A percentile compares a stretch with the other conserved stretches of the same genome.
These are phyloP conservation scores for Luffa acutangula DNA, from an alignment of 306 rosid genomes.

Conservation along the genomic window DNA sequence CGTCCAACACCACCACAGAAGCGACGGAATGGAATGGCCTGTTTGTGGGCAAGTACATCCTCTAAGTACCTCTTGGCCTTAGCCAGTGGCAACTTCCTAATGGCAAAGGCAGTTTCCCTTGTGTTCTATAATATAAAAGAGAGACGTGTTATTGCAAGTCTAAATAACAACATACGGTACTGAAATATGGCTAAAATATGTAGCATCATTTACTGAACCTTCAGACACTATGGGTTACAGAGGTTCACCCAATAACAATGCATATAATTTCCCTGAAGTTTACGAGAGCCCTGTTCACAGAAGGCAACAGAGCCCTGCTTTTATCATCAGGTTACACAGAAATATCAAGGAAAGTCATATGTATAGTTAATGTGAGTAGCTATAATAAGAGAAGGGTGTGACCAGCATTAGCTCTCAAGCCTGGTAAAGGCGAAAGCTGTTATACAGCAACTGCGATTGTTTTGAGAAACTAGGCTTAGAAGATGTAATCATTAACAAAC, in stretches of 20 bases:
- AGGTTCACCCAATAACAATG: slow-evolving; percentile 79
- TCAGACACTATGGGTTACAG: slow-evolving; percentile 21
- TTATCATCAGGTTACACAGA: slow-evolving; percentile 21
- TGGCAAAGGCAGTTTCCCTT: slow-evolving; percentile 70
- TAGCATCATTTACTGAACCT: slow-evolving; percentile 66
- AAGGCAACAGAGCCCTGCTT: slow-evolving; percentile 38
- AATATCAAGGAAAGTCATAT: neutral
- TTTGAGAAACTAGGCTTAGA: neutral
- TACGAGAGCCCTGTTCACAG: slow-evolving; percentile 37
- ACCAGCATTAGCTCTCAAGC: neutral
- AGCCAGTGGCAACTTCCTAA: slow-evolving; percentile 61
- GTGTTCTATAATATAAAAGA: slow-evolving; percentile 46
- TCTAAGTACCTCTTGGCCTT: slow-evolving; percentile 89
- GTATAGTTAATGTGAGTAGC: neutral
- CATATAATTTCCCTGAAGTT: slow-evolving; percentile 33
- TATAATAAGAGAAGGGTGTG: neutral
- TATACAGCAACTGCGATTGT: neutral
- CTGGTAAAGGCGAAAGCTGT: slow-evolving; percentile 7
- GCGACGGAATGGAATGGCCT: slow-evolving; percentile 90
- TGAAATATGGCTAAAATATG: slow-evolving; percentile 5
- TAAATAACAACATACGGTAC: neutral
- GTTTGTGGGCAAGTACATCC: slow-evolving; percentile 93
- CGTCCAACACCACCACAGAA: slow-evolving; percentile 95
- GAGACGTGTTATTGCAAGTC: neutral
- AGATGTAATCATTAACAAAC: neutral